Percentiles rank a stretch among this genome's conserved stretches.
Evolutionary conservation across 139 green algal species (phyloP).

Genomic region (Picochlorum sp.): DNA sequence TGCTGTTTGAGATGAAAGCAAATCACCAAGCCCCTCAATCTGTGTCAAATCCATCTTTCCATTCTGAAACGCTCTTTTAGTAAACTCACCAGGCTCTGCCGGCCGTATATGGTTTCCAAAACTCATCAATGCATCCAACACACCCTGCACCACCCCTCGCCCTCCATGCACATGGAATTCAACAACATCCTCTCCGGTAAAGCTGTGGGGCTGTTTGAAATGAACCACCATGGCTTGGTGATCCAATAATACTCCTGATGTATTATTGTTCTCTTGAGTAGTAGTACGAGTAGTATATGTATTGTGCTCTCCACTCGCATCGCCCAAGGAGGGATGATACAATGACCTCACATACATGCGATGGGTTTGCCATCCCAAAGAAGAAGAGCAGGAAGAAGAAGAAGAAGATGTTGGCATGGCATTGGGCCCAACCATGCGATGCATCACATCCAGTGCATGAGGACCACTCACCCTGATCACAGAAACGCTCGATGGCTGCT

Average conservation of each 20-base stretch:
- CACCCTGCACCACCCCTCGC: slow-evolving; percentile 28
- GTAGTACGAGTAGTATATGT: too few relatives aligned
- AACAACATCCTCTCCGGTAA: slow-evolving; percentile 46
- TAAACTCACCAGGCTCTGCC: slow-evolving; percentile 54
- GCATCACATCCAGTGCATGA: too few relatives aligned
- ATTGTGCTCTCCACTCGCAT: too few relatives aligned
- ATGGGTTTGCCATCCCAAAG: too few relatives aligned
- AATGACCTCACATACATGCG: too few relatives aligned
- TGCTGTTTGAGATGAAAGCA: slow-evolving; percentile 46
- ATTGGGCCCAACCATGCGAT: too few relatives aligned
- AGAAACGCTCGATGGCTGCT: too few relatives aligned
- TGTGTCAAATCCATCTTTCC: slow-evolving; percentile 28
- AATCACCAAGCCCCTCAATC: slow-evolving; percentile 48
- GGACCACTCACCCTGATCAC: too few relatives aligned
- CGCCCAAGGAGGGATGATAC: too few relatives aligned
- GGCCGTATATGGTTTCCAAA: slow-evolving; percentile 26
- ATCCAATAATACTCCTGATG: slow-evolving; percentile 9
- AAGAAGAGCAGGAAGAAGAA: too few relatives aligned
- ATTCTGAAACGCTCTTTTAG: slow-evolving; percentile 38
- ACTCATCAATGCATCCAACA: slow-evolving; percentile 29
- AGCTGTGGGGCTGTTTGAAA: slow-evolving; percentile 38
- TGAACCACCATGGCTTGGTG: slow-evolving; percentile 36
- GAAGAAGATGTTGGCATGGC: too few relatives aligned
- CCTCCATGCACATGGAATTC: slow-evolving; percentile 58
- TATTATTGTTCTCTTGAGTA: background rate